Base-by-base conservation (phyloP, 352 stramenopile genomes). In the Phytophthora tentaculata region DNA sequence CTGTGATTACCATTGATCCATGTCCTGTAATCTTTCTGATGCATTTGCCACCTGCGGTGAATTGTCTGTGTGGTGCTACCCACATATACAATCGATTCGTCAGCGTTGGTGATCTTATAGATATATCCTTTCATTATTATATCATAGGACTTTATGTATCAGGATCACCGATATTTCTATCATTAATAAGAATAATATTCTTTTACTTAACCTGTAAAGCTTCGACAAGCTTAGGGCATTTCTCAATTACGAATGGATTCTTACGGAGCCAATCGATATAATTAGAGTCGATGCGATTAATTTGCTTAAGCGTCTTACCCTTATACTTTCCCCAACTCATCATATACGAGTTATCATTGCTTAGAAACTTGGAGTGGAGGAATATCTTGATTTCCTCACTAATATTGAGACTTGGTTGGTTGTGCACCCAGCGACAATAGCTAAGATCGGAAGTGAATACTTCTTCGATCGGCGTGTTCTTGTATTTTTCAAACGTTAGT, bases 401-500 rank as follows among this genome's bases (percentile, higher is more conserved):
- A 39, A 39, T 39, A 39, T 39, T 39, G 32, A 39, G 32, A 39
- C 32, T 39, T 10, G 32, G 32, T 39, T 39, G 32, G 32, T 39
- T 39, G 32, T 16, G 32, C 32, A 39, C 14, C 32, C 32, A 39
- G 5, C 32, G 32, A 39, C 32, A 39, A 39, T 39, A 39, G 2
- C 32, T 9, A 14, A 9, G 32, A 39, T 39, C 10, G 14, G 32
- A 39, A 39, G 32, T 14, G 10, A 16, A 39, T 39, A 39, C 32
- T 39, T 39, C 32, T 39, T 39, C 32, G 32, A 39, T 53, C 61
- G 75, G 48, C 57, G 69, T 75, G 50, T 66, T 73, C 50, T 75
- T 79, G 7, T 39, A 39, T 39, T 39, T 39, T 39, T 9, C 32
- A 39, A 39, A 39, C 9, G 32, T 39, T 39, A 39, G 32, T 39